A percentile compares a stretch with the other conserved stretches of the same genome.
Evolutionary conservation across 1,284 basidiomycete genomes (phyloP).

Genomic region (Austroboletus olivaceoglutinosus): DNA sequence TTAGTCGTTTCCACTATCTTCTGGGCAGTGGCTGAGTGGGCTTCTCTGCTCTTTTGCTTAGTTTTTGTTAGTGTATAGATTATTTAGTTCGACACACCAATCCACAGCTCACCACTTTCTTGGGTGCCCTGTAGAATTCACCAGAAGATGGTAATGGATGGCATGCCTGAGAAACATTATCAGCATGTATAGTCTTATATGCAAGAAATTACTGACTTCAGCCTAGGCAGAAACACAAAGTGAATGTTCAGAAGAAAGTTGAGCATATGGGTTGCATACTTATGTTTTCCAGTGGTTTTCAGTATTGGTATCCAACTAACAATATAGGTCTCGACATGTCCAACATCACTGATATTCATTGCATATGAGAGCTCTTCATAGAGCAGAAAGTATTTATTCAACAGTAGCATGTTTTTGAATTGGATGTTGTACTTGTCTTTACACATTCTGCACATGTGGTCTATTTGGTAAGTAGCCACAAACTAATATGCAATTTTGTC

Average conservation of each 20-base stretch:
- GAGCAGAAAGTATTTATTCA: slow-evolving; percentile 10
- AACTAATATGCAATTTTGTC: too few relatives aligned
- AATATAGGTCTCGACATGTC: neutral
- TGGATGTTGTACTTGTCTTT: neutral
- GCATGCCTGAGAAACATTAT: neutral
- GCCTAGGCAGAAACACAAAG: slow-evolving; percentile 3
- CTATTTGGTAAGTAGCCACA: too few relatives aligned
- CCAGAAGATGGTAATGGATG: slow-evolving; percentile 16
- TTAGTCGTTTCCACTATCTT: too few relatives aligned
- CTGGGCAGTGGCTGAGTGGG: too few relatives aligned
- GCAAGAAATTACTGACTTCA: neutral
- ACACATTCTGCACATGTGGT: too few relatives aligned
- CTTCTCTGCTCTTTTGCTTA: too few relatives aligned
- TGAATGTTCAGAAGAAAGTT: slow-evolving; percentile 9
- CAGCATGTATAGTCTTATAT: too few relatives aligned
- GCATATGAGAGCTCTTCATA: slow-evolving; percentile 10
- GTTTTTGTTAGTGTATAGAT: too few relatives aligned
- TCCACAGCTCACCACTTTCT: too few relatives aligned
- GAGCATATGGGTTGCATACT: slow-evolving; percentile 8
- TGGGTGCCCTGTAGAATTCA: too few relatives aligned
- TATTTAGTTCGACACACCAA: too few relatives aligned
- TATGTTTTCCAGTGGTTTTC: slow-evolving; percentile 16
- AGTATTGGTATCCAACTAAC: slow-evolving; percentile 6
- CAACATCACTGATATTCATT: slow-evolving; percentile 8
- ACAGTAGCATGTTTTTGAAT: slow-evolving; percentile 1